Evolutionary conservation across 176 grass and related monocot species (phyloP), one percentile per base, ranked within the genome.

Genomic region (Phyllostachys edulis): DNA sequence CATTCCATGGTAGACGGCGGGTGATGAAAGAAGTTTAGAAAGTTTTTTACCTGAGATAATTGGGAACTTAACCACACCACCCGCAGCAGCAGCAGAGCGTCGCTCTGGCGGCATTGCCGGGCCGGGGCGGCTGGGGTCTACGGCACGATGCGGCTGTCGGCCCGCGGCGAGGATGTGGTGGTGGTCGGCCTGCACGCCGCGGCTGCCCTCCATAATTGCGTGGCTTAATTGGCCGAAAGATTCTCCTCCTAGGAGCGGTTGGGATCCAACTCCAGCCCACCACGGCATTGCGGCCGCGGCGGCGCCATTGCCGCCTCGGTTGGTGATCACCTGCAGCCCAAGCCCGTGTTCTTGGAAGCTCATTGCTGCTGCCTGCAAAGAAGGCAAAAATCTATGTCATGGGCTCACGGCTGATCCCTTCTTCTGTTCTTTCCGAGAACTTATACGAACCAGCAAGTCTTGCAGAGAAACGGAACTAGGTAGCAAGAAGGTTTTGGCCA

Each of bases 321-420:
- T n/a, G 26, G 71, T 69, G 47, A 67, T n/a, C 82, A 18, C 45
- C 47, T 40, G 71, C 24, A 78, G 23, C 21, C 45, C 62, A 37
- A 71, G 39, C 32, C 63, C 81, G 61, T 87, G 54, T 15, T 71
- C 68, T 40, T 88, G 71, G 81, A 76, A 87, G 44, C 44, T 45
- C 52, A 60, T 18, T 78, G 56, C 21, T 27, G 63, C 71, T 51
- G 24, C 69, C 76, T 77, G 81, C 63, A 85, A 16, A 64, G 20
- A 46, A 6, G 57, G 57, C 5, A 18, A 8, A 18, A 36, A 52
- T 24, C 10, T 0, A 21, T 24, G n/a, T 49, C 24, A 10, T 0
- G 1, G 16, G 6, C 29, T 9, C 49, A 7, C 6, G 68, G 9
- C 10, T 46, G 10, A 46, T 49, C 20, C 3, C 47, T 51, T 13